These are phyloP conservation scores for Gastroboletus turbinatus DNA, from an alignment of 1,284 basidiomycete species.

Conservation along the genomic window DNA sequence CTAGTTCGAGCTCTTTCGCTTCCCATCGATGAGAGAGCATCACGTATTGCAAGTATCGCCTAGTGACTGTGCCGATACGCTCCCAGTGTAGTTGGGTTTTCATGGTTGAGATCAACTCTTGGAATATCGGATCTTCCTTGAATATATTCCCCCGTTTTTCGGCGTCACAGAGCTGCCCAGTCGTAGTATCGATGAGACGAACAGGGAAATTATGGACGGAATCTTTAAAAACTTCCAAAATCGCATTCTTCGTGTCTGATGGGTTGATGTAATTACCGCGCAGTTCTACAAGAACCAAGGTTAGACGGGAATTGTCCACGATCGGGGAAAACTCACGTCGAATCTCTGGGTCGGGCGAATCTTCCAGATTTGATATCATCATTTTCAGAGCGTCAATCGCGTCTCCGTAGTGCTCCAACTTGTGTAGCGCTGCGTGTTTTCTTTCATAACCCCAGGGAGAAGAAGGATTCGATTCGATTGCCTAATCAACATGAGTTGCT, in stretches of 20 bases:
- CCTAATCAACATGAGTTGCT: slow-evolving; percentile 4
- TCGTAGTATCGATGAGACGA: slow-evolving; percentile 23
- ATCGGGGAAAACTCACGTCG: slow-evolving; percentile 9
- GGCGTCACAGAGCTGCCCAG: slow-evolving; percentile 21
- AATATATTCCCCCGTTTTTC: slow-evolving; percentile 19
- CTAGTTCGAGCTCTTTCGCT: slow-evolving; percentile 14
- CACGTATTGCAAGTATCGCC: slow-evolving; percentile 18
- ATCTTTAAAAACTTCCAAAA: neutral
- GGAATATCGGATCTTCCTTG: slow-evolving; percentile 13
- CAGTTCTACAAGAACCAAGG: slow-evolving; percentile 2
- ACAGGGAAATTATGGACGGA: slow-evolving; percentile 4
- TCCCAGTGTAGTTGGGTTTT: slow-evolving; percentile 5
- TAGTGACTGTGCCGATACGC: slow-evolving; percentile 7
- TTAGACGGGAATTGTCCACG: neutral
- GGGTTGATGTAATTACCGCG: slow-evolving; percentile 15
- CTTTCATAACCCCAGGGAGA: slow-evolving; percentile 21
- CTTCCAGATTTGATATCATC: slow-evolving; percentile 12
- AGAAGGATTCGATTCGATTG: slow-evolving; percentile 9
- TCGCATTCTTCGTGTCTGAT: slow-evolving; percentile 1
- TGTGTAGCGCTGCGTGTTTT: slow-evolving; percentile 19
- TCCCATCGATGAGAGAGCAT: slow-evolving; percentile 30
- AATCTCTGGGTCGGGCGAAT: slow-evolving; percentile 13
- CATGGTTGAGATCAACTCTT: slow-evolving; percentile 22
- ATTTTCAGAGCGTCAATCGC: slow-evolving; percentile 11
- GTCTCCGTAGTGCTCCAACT: slow-evolving; percentile 11